Evolutionary conservation across 1,284 basidiomycete species (phyloP).

Genomic region (Sporisorium reilianum): DNA sequence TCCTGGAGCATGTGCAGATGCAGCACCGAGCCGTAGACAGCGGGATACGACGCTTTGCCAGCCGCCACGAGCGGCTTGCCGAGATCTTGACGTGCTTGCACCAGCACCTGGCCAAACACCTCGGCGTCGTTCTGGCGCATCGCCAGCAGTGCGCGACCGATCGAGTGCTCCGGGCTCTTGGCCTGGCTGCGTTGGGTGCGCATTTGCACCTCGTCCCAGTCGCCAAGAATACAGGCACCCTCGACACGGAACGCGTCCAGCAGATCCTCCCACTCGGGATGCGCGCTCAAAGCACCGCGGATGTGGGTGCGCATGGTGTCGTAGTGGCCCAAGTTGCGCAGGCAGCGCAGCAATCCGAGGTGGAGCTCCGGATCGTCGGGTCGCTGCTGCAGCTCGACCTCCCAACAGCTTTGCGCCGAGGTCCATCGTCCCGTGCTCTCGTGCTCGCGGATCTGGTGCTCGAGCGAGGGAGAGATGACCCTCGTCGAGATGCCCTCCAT

Average conservation of each 20-base stretch:
- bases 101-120: slow-evolving; percentile 71
- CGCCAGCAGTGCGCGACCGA: slow-evolving; percentile 85
- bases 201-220: slow-evolving; percentile 78
- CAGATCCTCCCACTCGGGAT: slow-evolving; percentile 84
- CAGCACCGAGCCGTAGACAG: slow-evolving; percentile 87
- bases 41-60: slow-evolving; percentile 79
- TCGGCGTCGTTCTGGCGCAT: slow-evolving; percentile 75
- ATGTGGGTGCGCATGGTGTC: slow-evolving; percentile 97
- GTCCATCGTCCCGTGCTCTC: slow-evolving; percentile 98
- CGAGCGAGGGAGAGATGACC: slow-evolving; percentile 88
- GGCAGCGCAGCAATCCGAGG: slow-evolving; percentile 87
- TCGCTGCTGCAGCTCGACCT: slow-evolving; percentile 90
- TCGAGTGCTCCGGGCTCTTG: slow-evolving; percentile 76
- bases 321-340: slow-evolving; percentile 95
- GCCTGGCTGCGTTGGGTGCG: slow-evolving; percentile 72
- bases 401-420: slow-evolving; percentile 99
- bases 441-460: slow-evolving; percentile 97
- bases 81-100: slow-evolving; percentile 79
- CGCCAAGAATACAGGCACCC: slow-evolving; percentile 93
- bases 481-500: slow-evolving; percentile 97
- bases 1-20: slow-evolving; percentile 91
- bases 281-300: slow-evolving; percentile 84
- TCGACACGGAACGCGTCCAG: slow-evolving; percentile 90
- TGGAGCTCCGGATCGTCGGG: slow-evolving; percentile 91
- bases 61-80: slow-evolving; percentile 85